phyloP scores from a whole-genome alignment of 2,329 filamentous ascomycete genomes.

The Claviceps africana region DNA sequence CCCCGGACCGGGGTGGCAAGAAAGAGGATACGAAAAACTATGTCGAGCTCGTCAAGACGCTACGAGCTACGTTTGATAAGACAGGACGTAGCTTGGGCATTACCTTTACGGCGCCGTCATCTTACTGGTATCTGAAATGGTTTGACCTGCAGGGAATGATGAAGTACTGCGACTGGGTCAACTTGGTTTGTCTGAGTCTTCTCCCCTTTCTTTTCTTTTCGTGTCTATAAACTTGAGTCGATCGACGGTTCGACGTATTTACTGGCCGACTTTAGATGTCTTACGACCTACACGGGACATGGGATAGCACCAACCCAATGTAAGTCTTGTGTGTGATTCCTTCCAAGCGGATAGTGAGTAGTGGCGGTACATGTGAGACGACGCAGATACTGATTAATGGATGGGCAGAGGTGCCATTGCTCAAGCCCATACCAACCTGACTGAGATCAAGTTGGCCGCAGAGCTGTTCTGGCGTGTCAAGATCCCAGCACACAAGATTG shows the following conservation, averaged over 20 bases:
- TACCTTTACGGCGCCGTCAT: slow-evolving; percentile 12
- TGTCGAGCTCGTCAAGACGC: slow-evolving; percentile 10
- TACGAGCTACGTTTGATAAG: slow-evolving; percentile 7
- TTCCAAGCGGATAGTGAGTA: too few relatives aligned
- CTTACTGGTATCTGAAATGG: slow-evolving; percentile 17
- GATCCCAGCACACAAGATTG: slow-evolving; percentile 24
- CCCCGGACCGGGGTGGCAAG: slow-evolving; percentile 11
- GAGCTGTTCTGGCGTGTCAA: slow-evolving; percentile 29
- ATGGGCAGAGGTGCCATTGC: neutral
- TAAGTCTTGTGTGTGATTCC: neutral
- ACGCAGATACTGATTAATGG: neutral
- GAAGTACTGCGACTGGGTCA: slow-evolving; percentile 22
- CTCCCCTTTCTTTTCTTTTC: neutral
- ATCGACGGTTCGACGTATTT: neutral
- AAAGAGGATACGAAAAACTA: slow-evolving; percentile 12
- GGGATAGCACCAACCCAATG: slow-evolving; percentile 21
- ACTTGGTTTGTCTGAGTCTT: slow-evolving; percentile 12
- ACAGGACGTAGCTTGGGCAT: slow-evolving; percentile 8
- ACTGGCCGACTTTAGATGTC: slow-evolving; percentile 14
- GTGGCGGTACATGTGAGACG: neutral
- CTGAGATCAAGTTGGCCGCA: slow-evolving; percentile 24
- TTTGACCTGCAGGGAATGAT: slow-evolving; percentile 12
- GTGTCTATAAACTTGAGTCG: neutral
- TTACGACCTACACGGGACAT: slow-evolving; percentile 29
- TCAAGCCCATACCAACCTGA: slow-evolving; percentile 26